A percentile compares a stretch with the other conserved stretches of the same genome.
Evolutionary conservation across 306 rosid genomes (phyloP).

Genomic region (Begonia masoniana): DNA sequence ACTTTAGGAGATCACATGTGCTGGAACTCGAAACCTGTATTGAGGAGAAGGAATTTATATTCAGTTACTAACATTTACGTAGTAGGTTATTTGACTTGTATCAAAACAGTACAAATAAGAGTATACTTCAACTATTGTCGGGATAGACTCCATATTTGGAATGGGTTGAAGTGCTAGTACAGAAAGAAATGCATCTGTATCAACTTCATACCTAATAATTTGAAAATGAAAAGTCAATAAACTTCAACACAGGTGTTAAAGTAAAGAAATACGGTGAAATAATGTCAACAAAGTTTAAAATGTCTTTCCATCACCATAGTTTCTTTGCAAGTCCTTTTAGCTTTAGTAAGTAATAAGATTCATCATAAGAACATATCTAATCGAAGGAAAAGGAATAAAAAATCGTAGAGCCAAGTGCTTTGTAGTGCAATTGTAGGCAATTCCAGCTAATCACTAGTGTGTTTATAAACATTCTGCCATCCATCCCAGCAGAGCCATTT

Average conservation of each 20-base stretch:
- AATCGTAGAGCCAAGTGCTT: no score
- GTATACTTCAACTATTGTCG: slow-evolving; percentile 87
- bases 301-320: no score
- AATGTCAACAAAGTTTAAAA: no score
- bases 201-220: slow-evolving; percentile 76
- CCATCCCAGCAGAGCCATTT: no score
- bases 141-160: slow-evolving; percentile 64
- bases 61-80: neutral
- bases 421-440: no score
- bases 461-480: no score
- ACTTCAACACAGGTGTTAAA: slow-evolving; percentile 1
- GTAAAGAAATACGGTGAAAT: no score
- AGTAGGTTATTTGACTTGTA: slow-evolving; percentile 1
- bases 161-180: slow-evolving; percentile 93
- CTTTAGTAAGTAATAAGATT: no score
- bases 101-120: slow-evolving; percentile 9
- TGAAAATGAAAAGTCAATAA: slow-evolving; percentile 27
- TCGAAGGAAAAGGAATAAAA: no score
- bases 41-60: slow-evolving; percentile 17
- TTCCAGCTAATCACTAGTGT: no score
- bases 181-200: slow-evolving; percentile 94
- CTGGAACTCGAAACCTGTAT: slow-evolving; percentile 81
- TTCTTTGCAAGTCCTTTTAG: no score
- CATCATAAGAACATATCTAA: no score
- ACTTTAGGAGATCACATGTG: slow-evolving; percentile 77